Evolutionary conservation across 2,329 filamentous ascomycete species (phyloP).

Genomic region (Ceratocystis ficicola): DNA sequence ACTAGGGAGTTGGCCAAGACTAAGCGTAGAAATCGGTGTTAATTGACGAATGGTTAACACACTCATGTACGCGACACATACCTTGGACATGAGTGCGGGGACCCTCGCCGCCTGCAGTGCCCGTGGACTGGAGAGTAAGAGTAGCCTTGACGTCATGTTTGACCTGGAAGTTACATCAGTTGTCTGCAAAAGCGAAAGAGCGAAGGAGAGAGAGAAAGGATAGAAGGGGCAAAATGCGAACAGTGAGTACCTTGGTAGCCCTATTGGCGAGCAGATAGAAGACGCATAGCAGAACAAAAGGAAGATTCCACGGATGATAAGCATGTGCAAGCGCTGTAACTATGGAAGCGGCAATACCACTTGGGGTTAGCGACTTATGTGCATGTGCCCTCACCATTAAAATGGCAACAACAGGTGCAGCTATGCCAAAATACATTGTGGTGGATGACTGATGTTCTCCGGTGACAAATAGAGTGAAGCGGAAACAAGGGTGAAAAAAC

Average conservation of each 20-base stretch:
- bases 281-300: slow-evolving; percentile 67
- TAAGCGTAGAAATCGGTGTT: slow-evolving; percentile 25
- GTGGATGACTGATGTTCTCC: not conserved
- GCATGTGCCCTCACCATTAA: slow-evolving; percentile 57
- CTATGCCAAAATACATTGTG: slow-evolving; percentile 46
- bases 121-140: slow-evolving; percentile 66
- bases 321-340: slow-evolving; percentile 70
- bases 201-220: not conserved
- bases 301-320: slow-evolving; percentile 85
- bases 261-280: slow-evolving; percentile 81
- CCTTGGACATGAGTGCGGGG: slow-evolving; percentile 74
- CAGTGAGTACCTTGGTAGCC: slow-evolving; percentile 57
- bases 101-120: slow-evolving; percentile 64
- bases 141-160: slow-evolving; percentile 77
- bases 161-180: slow-evolving; percentile 39
- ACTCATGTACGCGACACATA: slow-evolving; percentile 24
- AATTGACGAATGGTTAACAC: not conserved
- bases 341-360: slow-evolving; percentile 59
- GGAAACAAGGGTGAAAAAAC: not conserved
- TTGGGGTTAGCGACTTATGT: slow-evolving; percentile 64
- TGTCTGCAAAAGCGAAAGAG: slow-evolving; percentile 22
- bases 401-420: slow-evolving; percentile 44
- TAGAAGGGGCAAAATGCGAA: not conserved
- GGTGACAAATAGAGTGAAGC: not conserved
- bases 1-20: slow-evolving; percentile 78